These are phyloP conservation scores for Cadophora malorum DNA, from an alignment of 2,329 filamentous ascomycete genomes.

Conservation along the genomic window DNA sequence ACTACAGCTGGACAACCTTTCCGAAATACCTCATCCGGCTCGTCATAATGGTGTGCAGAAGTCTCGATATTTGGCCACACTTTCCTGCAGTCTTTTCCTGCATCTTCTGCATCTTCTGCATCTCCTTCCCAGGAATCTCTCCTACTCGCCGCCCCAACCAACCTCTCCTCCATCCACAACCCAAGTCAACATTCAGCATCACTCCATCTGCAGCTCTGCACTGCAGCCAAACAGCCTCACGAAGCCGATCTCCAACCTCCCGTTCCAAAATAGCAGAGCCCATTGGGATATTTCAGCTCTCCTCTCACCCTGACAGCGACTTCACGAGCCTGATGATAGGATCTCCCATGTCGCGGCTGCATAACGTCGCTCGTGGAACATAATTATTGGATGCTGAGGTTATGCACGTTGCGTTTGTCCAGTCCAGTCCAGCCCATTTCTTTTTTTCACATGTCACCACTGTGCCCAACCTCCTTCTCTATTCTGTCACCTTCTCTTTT, in stretches of 20 bases:
- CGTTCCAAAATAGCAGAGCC: too few relatives aligned
- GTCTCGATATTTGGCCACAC: background rate
- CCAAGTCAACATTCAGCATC: background rate
- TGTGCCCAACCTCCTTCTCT: conserved; percentile 8
- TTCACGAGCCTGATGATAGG: background rate
- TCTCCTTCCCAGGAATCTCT: background rate
- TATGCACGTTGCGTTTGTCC: background rate
- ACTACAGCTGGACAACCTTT: background rate
- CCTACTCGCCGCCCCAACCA: background rate
- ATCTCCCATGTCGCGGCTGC: conserved; percentile 11
- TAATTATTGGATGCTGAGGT: conserved; percentile 12
- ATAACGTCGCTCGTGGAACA: conserved; percentile 10
- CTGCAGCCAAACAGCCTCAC: conserved; percentile 15
- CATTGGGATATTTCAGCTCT: conserved; percentile 4
- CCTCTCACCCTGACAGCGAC: background rate
- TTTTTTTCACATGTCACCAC: conserved; percentile 10
- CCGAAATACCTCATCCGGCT: background rate
- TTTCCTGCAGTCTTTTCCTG: background rate
- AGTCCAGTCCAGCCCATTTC: background rate
- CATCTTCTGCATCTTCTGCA: background rate
- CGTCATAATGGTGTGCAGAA: background rate
- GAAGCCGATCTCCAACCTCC: background rate
- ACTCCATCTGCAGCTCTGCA: background rate
- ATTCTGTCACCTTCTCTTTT: background rate
- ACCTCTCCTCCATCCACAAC: background rate